These are phyloP conservation scores for Fistulifera solaris DNA, from an alignment of 108 stramenopile genomes.

Conservation along the genomic window DNA sequence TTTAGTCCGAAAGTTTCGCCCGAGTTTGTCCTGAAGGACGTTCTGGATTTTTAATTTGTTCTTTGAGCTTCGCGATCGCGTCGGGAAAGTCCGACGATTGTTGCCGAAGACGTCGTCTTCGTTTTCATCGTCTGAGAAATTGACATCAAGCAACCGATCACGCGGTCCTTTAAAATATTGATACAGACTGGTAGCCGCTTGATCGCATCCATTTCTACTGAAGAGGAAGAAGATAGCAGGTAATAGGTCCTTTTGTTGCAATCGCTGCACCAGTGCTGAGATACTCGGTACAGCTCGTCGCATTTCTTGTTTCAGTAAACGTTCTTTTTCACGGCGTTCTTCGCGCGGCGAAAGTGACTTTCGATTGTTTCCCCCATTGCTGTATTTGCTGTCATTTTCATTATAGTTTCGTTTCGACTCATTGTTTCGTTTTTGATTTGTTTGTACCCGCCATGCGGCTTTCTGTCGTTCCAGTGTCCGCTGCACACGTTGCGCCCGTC, in stretches of 20 bases:
- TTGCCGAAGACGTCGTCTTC: constrained; percentile 19
- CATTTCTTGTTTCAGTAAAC: constrained; percentile 59
- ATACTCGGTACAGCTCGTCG: constrained; percentile 59
- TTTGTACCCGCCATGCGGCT: too few species aligned
- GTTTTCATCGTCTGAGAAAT: too few species aligned
- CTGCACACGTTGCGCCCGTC: constrained; percentile 43
- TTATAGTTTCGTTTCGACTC: constrained; percentile 1
- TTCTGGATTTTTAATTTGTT: constrained; percentile 12
- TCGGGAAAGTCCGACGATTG: constrained; percentile 1
- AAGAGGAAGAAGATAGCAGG: constrained; percentile 95
- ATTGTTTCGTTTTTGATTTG: too few species aligned
- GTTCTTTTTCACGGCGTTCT: constrained; percentile 50
- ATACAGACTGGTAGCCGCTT: constrained; percentile 58
- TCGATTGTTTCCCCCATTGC: constrained; percentile 11
- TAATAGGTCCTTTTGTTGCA: constrained; percentile 59
- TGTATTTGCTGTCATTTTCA: constrained; percentile 25
- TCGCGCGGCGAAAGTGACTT: constrained; percentile 37
- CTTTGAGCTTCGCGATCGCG: constrained; percentile 4
- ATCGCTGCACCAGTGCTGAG: constrained; percentile 39
- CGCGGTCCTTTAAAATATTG: constrained; percentile 32
- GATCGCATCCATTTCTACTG: constrained; percentile 81
- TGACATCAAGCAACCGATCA: too few species aligned
- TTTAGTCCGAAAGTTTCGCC: constrained; percentile 54
- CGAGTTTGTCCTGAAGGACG: constrained; percentile 37
- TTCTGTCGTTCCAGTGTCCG: constrained; percentile 44